Conservation (phyloP, 2,329 filamentous ascomycete species). For the Ophiosphaerella herpotricha region DNA sequence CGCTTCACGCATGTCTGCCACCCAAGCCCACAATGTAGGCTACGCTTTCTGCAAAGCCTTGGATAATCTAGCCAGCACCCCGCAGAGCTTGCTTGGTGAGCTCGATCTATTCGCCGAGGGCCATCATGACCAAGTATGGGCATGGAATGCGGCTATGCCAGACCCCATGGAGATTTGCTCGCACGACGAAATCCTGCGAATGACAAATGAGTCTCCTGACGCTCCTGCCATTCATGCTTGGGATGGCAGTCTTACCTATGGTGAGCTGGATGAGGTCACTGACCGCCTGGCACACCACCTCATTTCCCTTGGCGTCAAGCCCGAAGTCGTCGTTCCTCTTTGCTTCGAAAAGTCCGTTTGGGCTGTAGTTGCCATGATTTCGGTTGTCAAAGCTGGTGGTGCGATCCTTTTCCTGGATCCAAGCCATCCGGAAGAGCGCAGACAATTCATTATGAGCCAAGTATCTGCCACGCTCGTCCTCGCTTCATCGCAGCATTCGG, state of each 20-base stretch:
- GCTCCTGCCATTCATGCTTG: slow-evolving; percentile 13
- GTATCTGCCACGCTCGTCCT: slow-evolving; percentile 57
- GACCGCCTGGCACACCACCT: slow-evolving; percentile 13
- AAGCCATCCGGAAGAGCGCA: slow-evolving; percentile 9
- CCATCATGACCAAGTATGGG: neutral
- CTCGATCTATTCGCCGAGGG: too few relatives aligned
- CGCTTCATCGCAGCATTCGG: slow-evolving; percentile 76
- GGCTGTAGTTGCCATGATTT: slow-evolving; percentile 45
- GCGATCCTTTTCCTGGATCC: slow-evolving; percentile 40
- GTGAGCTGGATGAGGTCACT: slow-evolving; percentile 11
- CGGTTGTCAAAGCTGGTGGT: slow-evolving; percentile 48
- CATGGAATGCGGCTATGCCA: neutral
- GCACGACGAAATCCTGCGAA: neutral
- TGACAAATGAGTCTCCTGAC: slow-evolving; percentile 8
- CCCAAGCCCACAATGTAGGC: too few relatives aligned
- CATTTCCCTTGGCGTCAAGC: slow-evolving; percentile 6
- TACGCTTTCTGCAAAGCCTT: too few relatives aligned
- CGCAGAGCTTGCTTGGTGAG: too few relatives aligned
- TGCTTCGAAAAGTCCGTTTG: slow-evolving; percentile 23
- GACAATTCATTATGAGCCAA: slow-evolving; percentile 7
- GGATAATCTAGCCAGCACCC: too few relatives aligned
- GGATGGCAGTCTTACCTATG: slow-evolving; percentile 19
- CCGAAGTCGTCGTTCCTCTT: slow-evolving; percentile 10
- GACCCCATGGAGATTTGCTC: too few relatives aligned
- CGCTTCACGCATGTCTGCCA: too few relatives aligned